Evolutionary conservation across 257 asterid species (phyloP), one percentile per base, ranked within the genome.

Genomic region (Vinca minor): DNA sequence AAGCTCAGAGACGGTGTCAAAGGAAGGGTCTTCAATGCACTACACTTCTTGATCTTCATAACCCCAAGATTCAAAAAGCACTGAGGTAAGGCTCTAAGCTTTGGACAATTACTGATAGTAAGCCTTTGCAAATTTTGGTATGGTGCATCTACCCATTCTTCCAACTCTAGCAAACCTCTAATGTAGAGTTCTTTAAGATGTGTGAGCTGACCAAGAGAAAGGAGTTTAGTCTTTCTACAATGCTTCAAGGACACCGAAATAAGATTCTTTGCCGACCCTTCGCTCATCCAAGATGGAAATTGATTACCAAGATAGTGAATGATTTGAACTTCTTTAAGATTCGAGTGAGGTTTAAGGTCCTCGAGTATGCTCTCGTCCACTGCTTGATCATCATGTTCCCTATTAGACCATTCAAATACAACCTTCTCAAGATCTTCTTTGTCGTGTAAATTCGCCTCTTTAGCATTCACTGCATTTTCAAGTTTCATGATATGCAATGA

Each of bases 41-140:
- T 36, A 20, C 69, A 64, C 31, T 9, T 63, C 56, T 45, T 63
- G 57, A 63, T 29, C 58, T 63, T 63, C 68, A 63, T 26, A 48
- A 17, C 57, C 4, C 42, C 1, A 14, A 63, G 68, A 31, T 31
- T 45, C 18, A 32, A 12, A 23, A 63, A 63, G 18, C 3, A 29
- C 15, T 48, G 8, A 23, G 59, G 59, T 42, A 49, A 3, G 8
- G 23, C 29, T 48, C 44, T 64, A 50, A 64, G 59, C 46, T 64
- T 38, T 23, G 69, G 60, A 48, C 69, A 48, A n/a, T 41, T 64
- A 57, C 45, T 49, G 69, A 64, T 64, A 10, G 21, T 49, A 29
- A 64, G 69, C 23, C 47, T 48, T 3, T 0, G 59, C 31, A 64
- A 48, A 50, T 11, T 29, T 13, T 29, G 47, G 60, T 46, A 47